Percentiles rank a stretch among this genome's conserved stretches.
phyloP scores from a whole-genome alignment of 306 rosid species.

The Acmispon strigosus region DNA sequence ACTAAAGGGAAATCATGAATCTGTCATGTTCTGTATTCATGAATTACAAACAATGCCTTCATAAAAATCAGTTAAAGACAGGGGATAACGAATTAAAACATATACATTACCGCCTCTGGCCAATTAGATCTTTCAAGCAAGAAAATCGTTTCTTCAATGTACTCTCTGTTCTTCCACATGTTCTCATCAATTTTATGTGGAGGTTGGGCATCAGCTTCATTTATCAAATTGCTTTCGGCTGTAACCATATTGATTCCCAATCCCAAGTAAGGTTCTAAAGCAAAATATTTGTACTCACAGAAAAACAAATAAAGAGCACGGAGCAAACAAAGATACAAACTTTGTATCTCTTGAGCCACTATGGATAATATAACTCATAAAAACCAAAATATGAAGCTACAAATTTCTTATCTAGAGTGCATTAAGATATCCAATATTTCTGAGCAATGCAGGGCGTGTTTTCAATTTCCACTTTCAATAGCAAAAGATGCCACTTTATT shows the following conservation, averaged over 20 bases:
- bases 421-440: background rate
- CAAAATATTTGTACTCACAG: background rate
- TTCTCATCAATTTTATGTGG: conserved; percentile 97
- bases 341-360: background rate
- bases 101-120: conserved; percentile 59
- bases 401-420: background rate
- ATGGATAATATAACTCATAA: background rate
- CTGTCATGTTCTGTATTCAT: background rate
- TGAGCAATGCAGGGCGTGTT: background rate
- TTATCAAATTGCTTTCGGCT: conserved; percentile 46
- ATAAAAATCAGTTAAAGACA: background rate
- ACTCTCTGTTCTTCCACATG: conserved; percentile 97
- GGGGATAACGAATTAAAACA: background rate
- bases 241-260: conserved; percentile 20
- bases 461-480: too few relatives aligned
- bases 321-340: background rate
- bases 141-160: conserved; percentile 72
- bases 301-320: background rate
- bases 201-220: conserved; percentile 50
- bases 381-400: background rate
- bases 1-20: conserved; percentile 10
- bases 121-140: conserved; percentile 61
- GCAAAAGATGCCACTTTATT: too few relatives aligned
- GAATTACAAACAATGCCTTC: background rate
- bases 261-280: conserved; percentile 9